Conservation (phyloP, 2,329 filamentous ascomycete species). For the Stemphylium lycopersici region DNA sequence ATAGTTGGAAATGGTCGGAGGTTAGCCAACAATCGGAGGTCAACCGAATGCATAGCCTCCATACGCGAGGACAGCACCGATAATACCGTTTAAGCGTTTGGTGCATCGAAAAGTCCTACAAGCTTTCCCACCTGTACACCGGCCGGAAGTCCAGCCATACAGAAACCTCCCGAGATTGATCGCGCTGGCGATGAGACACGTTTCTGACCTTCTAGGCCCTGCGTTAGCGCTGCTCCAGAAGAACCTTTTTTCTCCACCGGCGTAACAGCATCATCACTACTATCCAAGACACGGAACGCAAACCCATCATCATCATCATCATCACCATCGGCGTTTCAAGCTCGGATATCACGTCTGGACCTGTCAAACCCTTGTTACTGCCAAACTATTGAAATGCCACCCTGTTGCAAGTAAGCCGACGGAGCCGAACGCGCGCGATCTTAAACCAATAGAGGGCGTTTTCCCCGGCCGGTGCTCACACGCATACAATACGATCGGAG, state of each 20-base stretch:
- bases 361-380: too few relatives aligned
- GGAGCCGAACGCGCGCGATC: too few relatives aligned
- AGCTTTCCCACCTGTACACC: not conserved
- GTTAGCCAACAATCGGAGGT: not conserved
- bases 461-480: too few relatives aligned
- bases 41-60: not conserved
- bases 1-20: not conserved
- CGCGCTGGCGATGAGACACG: not conserved
- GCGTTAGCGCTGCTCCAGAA: conserved; percentile 6
- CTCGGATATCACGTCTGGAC: not conserved
- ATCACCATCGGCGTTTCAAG: not conserved
- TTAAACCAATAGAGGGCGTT: too few relatives aligned
- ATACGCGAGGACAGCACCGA: not conserved
- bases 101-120: not conserved
- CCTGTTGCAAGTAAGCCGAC: too few relatives aligned
- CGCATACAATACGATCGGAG: not conserved
- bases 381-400: too few relatives aligned
- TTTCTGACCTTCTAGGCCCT: not conserved
- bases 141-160: not conserved
- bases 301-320: not conserved
- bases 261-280: not conserved
- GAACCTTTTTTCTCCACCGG: not conserved
- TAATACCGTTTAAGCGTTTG: not conserved
- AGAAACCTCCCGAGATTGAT: conserved; percentile 9
- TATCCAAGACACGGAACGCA: not conserved